These are phyloP conservation scores for Spathaspora sp. DNA, from an alignment of 1,139 yeast species.

Conservation along the genomic window DNA sequence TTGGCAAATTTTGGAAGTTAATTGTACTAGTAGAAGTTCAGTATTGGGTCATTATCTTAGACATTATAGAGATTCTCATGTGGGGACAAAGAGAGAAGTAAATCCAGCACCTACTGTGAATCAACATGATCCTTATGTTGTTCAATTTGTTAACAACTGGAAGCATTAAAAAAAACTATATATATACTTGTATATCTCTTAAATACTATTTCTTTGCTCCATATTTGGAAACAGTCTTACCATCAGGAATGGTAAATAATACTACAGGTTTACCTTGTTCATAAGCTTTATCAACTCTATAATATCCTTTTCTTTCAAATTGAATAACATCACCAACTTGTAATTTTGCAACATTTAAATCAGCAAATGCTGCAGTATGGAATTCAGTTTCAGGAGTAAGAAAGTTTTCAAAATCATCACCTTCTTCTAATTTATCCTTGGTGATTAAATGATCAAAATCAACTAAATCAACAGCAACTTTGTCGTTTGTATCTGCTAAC, in stretches of 20 bases:
- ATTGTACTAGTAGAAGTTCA: conserved; percentile 17
- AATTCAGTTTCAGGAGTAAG: conserved; percentile 87
- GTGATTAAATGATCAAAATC: conserved; percentile 95
- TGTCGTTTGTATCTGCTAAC: conserved; percentile 82
- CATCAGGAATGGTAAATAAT: conserved; percentile 95
- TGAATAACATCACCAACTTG: conserved; percentile 87
- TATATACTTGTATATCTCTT: background rate
- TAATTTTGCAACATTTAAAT: conserved; percentile 71
- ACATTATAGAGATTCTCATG: conserved; percentile 17
- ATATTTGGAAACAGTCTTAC: conserved; percentile 82
- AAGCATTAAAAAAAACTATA: conserved; percentile 1
- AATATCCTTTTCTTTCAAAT: conserved; percentile 97
- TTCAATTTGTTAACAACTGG: conserved; percentile 12
- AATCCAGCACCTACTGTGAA: conserved; percentile 1
- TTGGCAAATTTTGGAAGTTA: conserved; percentile 19
- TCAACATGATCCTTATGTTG: conserved; percentile 9
- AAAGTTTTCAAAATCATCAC: conserved; percentile 91
- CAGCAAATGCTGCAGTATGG: conserved; percentile 77
- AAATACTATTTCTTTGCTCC: conserved; percentile 51
- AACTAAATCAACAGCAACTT: conserved; percentile 71
- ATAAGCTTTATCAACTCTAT: conserved; percentile 70
- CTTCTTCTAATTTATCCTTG: conserved; percentile 94
- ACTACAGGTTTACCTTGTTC: conserved; percentile 63
- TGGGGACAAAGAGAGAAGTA: conserved; percentile 14
- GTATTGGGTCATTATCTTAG: conserved; percentile 16